These are phyloP conservation scores for Hyaloscypha finlandica DNA, from an alignment of 495 filamentous ascomycete species.

Conservation along the genomic window DNA sequence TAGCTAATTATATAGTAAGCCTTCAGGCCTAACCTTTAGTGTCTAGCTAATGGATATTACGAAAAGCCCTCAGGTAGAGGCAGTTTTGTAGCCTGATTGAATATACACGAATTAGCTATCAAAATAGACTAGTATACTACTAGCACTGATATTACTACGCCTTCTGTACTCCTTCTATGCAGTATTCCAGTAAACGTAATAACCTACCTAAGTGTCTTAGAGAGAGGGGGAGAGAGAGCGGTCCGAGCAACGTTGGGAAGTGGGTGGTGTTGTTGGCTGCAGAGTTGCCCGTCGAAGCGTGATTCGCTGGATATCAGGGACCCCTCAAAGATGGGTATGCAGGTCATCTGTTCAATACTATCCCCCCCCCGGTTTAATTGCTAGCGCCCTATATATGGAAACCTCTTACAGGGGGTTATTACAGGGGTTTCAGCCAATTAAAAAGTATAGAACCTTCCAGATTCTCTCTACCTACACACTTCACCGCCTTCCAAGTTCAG, in stretches of 20 bases:
- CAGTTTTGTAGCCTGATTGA: not conserved
- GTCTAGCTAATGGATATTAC: not conserved
- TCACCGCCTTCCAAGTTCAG: constrained; percentile 3
- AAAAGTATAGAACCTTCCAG: too few species aligned
- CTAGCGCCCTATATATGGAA: not conserved
- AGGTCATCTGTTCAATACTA: not conserved
- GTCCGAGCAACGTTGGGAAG: not conserved
- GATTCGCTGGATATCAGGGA: not conserved
- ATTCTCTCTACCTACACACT: not conserved
- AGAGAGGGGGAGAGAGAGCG: not conserved
- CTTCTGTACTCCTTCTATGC: not conserved
- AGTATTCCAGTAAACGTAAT: not conserved
- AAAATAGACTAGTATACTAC: not conserved
- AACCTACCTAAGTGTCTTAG: not conserved
- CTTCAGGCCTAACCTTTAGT: not conserved
- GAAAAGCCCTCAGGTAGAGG: not conserved
- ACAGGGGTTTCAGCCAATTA: too few species aligned
- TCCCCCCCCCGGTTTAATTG: not conserved
- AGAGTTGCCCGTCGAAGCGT: not conserved
- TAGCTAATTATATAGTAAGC: not conserved
- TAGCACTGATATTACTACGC: not conserved
- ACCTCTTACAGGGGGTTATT: too few species aligned
- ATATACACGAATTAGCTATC: not conserved
- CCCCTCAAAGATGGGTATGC: not conserved
- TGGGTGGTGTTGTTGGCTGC: not conserved